Evolutionary conservation across 129 eudicot genomes (phyloP), one percentile per base, ranked within the genome.

Genomic region (Saussurea involucrata): DNA sequence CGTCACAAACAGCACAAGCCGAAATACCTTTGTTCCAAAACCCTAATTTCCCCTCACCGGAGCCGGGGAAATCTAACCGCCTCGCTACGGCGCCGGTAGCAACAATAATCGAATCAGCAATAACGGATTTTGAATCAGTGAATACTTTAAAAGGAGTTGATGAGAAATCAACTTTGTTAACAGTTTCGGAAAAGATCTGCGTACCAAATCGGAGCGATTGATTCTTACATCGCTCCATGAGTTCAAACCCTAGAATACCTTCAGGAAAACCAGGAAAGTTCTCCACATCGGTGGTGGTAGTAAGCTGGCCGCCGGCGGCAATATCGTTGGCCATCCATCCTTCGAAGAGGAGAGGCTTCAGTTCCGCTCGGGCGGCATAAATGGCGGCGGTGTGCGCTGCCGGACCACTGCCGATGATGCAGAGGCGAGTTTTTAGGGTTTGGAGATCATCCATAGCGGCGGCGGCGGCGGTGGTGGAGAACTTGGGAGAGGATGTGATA

Each of bases 371-470:
- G 24, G 99, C 92, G 1, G 99, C 99, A 78, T 95, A 95, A 63
- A 95, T 92, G 58, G 99, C 99, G 32, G 99, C 99, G 4, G 99
- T 95, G 80, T 95, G 99, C 25, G 95, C 99, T 0, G 99, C 99
- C 0, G 99, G 99, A 40, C 99, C 99, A 1, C 96, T 89, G 1
- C 99, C 99, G 66, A 95, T 87, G 69, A 95, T 95, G 76, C 99
- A 95, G 65, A 95, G 84, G 13, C 84, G 87, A n/a, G 97, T 92
- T 22, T 81, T 86, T 8, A 87, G 88, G 69, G 85, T 75, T 61
- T 80, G 71, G 64, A 69, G 77, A 17, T 75, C 84, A 75, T 78
- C 83, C 61, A 83, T 92, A 81, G 85, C 85, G 46, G 85, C 69
- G 66, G 87, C 40, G 76, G 85, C 17, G 78, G 84, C 31, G 78